A percentile compares a stretch with the other conserved stretches of the same genome.
phyloP scores from a whole-genome alignment of 2,329 filamentous ascomycete species.

The Penicillium janthinellum region DNA sequence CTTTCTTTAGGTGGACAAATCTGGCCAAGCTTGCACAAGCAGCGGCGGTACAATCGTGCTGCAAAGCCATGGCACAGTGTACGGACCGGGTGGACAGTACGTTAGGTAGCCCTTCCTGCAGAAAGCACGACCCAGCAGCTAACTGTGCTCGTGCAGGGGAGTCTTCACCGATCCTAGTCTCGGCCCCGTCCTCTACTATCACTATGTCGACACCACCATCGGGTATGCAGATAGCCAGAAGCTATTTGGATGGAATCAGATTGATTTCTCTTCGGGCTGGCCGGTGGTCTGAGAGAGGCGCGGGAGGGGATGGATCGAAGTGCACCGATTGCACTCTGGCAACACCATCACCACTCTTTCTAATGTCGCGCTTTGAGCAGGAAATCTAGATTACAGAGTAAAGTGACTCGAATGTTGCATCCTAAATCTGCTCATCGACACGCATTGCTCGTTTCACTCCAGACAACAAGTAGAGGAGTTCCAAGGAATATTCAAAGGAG shows the following conservation, averaged over 20 bases:
- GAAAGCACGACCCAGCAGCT: constrained; percentile 2
- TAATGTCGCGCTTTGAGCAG: too few relatives aligned
- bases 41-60: constrained; percentile 65
- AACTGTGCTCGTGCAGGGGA: constrained; percentile 25
- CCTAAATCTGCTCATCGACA: too few relatives aligned
- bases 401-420: too few relatives aligned
- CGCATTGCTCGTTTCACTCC: too few relatives aligned
- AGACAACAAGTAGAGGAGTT: too few relatives aligned
- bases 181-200: constrained; percentile 64
- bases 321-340: too few relatives aligned
- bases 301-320: not conserved
- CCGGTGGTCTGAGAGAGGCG: constrained; percentile 40
- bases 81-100: constrained; percentile 67
- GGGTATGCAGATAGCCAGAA: constrained; percentile 54
- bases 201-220: constrained; percentile 60
- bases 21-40: constrained; percentile 55
- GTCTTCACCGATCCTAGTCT: constrained; percentile 36
- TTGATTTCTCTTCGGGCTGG: constrained; percentile 50
- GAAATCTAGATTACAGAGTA: too few relatives aligned
- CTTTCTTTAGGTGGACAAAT: constrained; percentile 49
- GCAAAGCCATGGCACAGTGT: constrained; percentile 61
- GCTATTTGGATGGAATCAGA: constrained; percentile 51
- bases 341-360: too few relatives aligned
- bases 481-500: too few relatives aligned
- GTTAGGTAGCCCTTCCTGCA: constrained; percentile 32